Base-by-base conservation (phyloP, 495 filamentous ascomycete species). In the Penicillium coprophilum region DNA sequence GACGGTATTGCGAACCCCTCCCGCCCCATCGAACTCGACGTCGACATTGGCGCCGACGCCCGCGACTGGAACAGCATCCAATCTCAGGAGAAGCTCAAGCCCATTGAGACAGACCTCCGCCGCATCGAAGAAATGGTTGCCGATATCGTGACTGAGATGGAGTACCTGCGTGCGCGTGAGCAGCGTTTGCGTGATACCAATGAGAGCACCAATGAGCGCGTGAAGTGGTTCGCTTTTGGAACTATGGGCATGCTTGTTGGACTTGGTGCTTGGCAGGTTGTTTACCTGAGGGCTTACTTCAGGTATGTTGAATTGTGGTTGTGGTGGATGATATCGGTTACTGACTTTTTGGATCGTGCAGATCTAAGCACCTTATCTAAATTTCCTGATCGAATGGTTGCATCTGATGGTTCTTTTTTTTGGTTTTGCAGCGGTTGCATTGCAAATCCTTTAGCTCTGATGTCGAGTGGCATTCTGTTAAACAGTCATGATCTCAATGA, bases 51-150 rank as follows among this genome's bases (percentile, higher is more conserved):
- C 58, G 94, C 94, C 75, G 94, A 98, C 66, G 94, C 94, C 53
- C 93, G 94, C 71, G 94, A 98, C 78, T 98, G 94, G 94, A 91
- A 87, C 51, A 92, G 89, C 61, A 92, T 97, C 67, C 95, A 97
- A 75, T 90, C 88, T 47, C 86, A 87, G 62, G 94, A 98, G 85
- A 98, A 97, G 81, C 84, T 98, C 55, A 96, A 96, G 82, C 94
- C 94, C 48, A 82, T 96, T 62, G 94, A 98, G 80, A 91, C 91
- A 21, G 94, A 98, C 69, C 84, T 98, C 68, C 86, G 93, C 57
- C 87, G 93, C 53, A 90, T 97, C 63, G 91, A 93, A 71, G 90
- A 95, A 77, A 80, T 93, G 70, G 87, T 92, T 36, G 74, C 75
- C 27, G 90, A 96, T 66, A 84, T 95, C 60, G 90, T 92, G 31